Conservation (phyloP, 345 rosid genomes). For the Eucalyptus regnans region DNA sequence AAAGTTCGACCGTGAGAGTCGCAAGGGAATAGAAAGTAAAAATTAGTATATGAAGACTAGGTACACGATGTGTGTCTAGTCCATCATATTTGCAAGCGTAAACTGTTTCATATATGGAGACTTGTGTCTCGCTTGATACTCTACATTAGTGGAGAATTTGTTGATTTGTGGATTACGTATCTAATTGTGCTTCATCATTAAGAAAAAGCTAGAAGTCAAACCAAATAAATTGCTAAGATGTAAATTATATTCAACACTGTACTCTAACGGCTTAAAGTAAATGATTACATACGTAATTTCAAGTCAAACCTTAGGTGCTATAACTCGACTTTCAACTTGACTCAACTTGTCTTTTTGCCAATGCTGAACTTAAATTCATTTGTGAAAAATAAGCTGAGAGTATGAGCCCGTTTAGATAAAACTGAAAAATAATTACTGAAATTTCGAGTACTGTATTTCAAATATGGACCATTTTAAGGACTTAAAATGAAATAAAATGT, state of each 20-base stretch:
- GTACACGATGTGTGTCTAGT: rapidly evolving
- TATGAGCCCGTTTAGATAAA: rapidly evolving
- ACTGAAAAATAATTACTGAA: neutral
- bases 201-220: too few species aligned
- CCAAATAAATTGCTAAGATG: neutral
- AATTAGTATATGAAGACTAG: too few species aligned
- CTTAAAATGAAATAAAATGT: neutral
- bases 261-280: neutral
- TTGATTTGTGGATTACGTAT: neutral
- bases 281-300: neutral
- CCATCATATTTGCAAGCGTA: neutral
- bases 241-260: too few species aligned
- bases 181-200: too few species aligned
- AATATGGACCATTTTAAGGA: neutral
- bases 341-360: neutral
- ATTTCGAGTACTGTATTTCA: neutral
- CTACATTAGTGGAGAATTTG: neutral
- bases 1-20: rapidly evolving
- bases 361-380: neutral
- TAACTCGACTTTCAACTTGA: neutral
- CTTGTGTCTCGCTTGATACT: rapidly evolving
- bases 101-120: rapidly evolving
- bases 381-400: neutral
- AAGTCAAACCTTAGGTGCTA: neutral
- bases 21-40: too few species aligned